phyloP scores from a whole-genome alignment of 208 protist species.

The Trypanosoma boissoni region DNA sequence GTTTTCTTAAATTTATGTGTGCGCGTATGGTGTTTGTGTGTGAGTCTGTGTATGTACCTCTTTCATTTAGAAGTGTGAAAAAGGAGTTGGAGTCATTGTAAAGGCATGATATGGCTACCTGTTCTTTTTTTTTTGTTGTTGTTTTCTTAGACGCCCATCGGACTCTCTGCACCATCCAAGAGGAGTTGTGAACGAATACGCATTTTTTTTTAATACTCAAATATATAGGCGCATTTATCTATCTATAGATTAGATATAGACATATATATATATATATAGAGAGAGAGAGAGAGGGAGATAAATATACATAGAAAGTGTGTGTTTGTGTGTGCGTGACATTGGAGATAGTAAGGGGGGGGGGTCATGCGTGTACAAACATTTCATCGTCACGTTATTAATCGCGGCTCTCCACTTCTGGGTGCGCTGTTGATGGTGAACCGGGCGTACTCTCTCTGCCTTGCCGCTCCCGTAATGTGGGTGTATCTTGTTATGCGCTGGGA shows the following conservation, averaged over 20 bases:
- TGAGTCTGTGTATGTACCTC: background rate
- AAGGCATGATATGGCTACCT: too few species aligned
- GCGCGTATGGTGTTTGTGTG: too few species aligned
- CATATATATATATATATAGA: too few species aligned
- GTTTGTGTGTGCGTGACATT: conserved; percentile 5
- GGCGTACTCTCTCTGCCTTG: conserved; percentile 55
- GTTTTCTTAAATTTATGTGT: too few species aligned
- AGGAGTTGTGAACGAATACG: too few species aligned
- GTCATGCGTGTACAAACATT: conserved; percentile 70
- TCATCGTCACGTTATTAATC: conserved; percentile 52
- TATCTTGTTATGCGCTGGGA: conserved; percentile 42
- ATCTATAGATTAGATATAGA: too few species aligned
- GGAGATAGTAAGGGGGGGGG: background rate
- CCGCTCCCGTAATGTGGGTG: conserved; percentile 42
- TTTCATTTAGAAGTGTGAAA: background rate
- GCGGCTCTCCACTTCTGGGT: conserved; percentile 46
- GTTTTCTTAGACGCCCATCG: conserved; percentile 8
- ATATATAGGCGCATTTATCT: too few species aligned
- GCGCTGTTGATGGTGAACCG: conserved; percentile 42
- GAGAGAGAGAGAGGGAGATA: too few species aligned
- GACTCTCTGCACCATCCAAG: too few species aligned
- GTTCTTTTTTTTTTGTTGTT: conserved; percentile 22
- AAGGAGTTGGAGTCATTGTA: too few species aligned
- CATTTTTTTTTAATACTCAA: too few species aligned
- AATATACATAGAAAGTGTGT: too few species aligned